Evolutionary conservation across 305 asterid species (phyloP), one percentile per base, ranked within the genome.

Genomic region (Plantago lanceolata): DNA sequence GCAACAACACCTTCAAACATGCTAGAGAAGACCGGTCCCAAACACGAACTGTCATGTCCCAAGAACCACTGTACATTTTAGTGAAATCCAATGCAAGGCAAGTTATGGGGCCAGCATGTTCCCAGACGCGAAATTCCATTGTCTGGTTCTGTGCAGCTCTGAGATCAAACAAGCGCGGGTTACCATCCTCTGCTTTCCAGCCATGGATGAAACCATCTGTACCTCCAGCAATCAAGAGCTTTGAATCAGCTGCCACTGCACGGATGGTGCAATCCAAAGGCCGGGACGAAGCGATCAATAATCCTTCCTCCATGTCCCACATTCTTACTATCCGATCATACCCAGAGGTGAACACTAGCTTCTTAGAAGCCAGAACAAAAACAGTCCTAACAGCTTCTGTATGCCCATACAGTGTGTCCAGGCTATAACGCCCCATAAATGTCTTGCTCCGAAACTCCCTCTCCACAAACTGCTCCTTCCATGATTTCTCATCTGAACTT

Each of bases 251-350:
- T 14, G 90, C 84, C 73, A 89, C 88, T 7, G 96, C 94, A 61
- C 97, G 96, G 67, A 92, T 80, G 40, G 98, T 92, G 80, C 97
- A 92, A 21, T 96, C 98, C 43, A 92, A 83, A 59, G 95, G 83
- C 5, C 82, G 79, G 29, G 97, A 89, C 9, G 93, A 84, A 35
- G 98, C 80, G 50, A 92, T 76, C 3, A 84, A 78, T 70, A 87
- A 70, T 61, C 96, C 98, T 67, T 86, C 95, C 67, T 92, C 96
- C 81, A 92, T 48, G 69, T 85, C 90, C 96, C 96, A 92, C 94
- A 89, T 84, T 61, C 96, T 79, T 35, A 92, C 85, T 17, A 78
- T 76, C 79, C 87, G 96, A 81, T 92, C 98, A 81, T 89, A 92
- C 45, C 98, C 96, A 0, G 98, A 87, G 65, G 94, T 92, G 68